Conservation (phyloP, 441 rosid genomes). For the Gossypium trilobum region DNA sequence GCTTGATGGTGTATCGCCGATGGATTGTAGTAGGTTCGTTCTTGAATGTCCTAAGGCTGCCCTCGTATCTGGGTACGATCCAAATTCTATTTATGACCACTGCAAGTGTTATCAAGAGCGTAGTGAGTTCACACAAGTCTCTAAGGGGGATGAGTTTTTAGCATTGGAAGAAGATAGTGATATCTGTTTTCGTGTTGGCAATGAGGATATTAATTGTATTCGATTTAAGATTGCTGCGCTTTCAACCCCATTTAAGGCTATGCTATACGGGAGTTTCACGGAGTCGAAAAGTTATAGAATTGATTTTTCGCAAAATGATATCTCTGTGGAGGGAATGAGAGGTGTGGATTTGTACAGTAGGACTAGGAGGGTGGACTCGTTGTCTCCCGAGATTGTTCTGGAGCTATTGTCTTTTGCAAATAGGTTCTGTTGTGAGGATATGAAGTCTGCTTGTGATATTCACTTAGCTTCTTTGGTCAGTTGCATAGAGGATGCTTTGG, state of each 20-base stretch:
- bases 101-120: conserved; percentile 33
- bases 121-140: conserved; percentile 8
- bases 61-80: conserved; percentile 36
- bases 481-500: conserved; percentile 37
- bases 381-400: conserved; percentile 38
- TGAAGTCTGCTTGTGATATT: conserved; percentile 49
- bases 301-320: conserved; percentile 43
- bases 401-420: conserved; percentile 54
- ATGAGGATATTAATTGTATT: conserved; percentile 40
- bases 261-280: conserved; percentile 51
- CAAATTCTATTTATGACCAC: conserved; percentile 32
- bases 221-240: conserved; percentile 51
- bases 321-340: conserved; percentile 43
- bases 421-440: conserved; percentile 58
- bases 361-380: conserved; percentile 34
- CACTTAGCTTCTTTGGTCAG: conserved; percentile 45
- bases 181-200: conserved; percentile 38
- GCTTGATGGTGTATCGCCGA: conserved; percentile 39
- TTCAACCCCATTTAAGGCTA: conserved; percentile 48
- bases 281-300: conserved; percentile 43
- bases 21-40: conserved; percentile 54
- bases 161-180: conserved; percentile 37
- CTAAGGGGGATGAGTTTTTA: conserved; percentile 20
- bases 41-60: conserved; percentile 55
- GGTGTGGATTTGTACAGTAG: conserved; percentile 49